These are phyloP conservation scores for Avena insularis DNA, from an alignment of 176 grass and related monocot species.

Conservation along the genomic window DNA sequence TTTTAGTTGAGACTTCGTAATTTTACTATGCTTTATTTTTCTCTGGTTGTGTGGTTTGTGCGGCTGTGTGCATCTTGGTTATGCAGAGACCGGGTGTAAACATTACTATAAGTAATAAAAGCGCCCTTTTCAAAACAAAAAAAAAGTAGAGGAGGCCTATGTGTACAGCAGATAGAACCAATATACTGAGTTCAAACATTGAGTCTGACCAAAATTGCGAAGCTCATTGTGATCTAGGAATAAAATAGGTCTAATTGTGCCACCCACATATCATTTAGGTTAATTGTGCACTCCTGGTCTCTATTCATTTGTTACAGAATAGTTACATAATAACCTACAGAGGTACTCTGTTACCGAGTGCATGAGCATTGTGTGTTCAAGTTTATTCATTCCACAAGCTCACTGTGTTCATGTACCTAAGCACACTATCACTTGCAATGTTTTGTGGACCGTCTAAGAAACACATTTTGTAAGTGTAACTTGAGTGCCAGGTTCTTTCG, in stretches of 20 bases:
- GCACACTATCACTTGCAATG: neutral
- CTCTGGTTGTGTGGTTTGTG: no score
- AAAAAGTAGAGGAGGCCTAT: neutral
- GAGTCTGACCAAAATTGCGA: neutral
- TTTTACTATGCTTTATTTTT: no score
- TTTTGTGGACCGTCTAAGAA: neutral
- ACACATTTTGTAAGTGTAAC: neutral
- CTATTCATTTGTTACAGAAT: neutral
- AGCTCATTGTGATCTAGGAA: neutral
- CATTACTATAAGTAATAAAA: no score
- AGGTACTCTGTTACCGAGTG: neutral
- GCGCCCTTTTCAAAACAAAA: no score
- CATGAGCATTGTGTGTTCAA: neutral
- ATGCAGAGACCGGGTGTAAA: no score
- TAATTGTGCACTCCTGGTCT: neutral
- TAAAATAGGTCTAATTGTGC: neutral
- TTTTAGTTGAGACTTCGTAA: no score
- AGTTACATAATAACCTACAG: neutral
- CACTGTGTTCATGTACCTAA: neutral
- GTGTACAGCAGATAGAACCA: neutral
- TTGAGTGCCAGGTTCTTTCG: neutral
- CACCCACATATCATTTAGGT: neutral
- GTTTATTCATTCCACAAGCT: neutral
- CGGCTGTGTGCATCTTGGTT: no score
- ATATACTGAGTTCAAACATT: neutral